Evolutionary conservation across 768 basidiomycete genomes (phyloP).

Genomic region (Tricholoma sp.): DNA sequence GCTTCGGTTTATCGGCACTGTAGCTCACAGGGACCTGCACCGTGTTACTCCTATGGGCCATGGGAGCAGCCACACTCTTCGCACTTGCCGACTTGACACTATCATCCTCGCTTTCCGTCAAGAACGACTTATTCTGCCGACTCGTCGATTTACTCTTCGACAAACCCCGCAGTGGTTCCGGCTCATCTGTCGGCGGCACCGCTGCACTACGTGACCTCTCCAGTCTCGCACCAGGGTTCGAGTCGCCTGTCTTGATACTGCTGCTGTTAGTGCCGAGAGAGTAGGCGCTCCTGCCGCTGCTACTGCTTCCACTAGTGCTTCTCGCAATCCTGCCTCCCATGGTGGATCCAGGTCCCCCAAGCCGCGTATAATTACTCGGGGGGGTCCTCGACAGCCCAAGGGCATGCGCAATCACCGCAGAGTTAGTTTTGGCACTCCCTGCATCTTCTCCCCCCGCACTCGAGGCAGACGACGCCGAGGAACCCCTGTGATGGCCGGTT

Average conservation of each 20-base stretch:
- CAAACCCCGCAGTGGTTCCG: slow-evolving; percentile 15
- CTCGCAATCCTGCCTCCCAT: slow-evolving; percentile 20
- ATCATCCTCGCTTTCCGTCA: slow-evolving; percentile 8
- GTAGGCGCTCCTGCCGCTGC: slow-evolving; percentile 26
- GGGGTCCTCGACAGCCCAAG: slow-evolving; percentile 38
- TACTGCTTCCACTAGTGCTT: slow-evolving; percentile 24
- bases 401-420: slow-evolving; percentile 36
- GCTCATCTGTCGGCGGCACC: slow-evolving; percentile 17
- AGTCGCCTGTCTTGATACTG: slow-evolving; percentile 12
- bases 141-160: slow-evolving; percentile 30
- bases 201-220: slow-evolving; percentile 27
- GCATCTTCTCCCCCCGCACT: slow-evolving; percentile 2
- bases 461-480: slow-evolving; percentile 4
- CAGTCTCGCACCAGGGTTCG: slow-evolving; percentile 9
- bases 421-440: slow-evolving; percentile 25
- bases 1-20: slow-evolving; percentile 46
- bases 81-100: slow-evolving; percentile 11
- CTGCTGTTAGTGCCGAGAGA: slow-evolving; percentile 26
- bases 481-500: slow-evolving; percentile 5
- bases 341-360: slow-evolving; percentile 33
- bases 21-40: slow-evolving; percentile 33
- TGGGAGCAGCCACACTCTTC: slow-evolving; percentile 11
- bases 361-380: slow-evolving; percentile 30
- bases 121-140: slow-evolving; percentile 16
- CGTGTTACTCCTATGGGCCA: slow-evolving; percentile 45